These are phyloP conservation scores for Aaosphaeria arxii DNA, from an alignment of 2,329 filamentous ascomycete species.

Conservation along the genomic window DNA sequence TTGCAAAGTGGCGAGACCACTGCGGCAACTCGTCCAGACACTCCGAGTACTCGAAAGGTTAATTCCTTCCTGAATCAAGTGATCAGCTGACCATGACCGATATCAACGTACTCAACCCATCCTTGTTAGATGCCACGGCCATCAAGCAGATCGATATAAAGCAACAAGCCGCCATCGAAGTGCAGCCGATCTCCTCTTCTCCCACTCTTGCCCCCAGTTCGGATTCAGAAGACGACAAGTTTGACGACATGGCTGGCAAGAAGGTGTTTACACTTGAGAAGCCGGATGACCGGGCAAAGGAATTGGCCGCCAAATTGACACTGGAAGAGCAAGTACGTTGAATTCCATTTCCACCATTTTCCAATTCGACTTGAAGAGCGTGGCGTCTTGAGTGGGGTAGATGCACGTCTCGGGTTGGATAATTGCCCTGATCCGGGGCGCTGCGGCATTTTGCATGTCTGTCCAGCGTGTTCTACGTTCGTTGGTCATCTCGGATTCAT, in stretches of 20 bases:
- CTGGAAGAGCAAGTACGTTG: conserved; percentile 39
- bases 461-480: too few species aligned
- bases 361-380: conserved; percentile 2
- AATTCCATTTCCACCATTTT: not conserved
- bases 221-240: conserved; percentile 25
- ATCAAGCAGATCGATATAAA: conserved; percentile 29
- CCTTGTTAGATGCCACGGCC: conserved; percentile 19
- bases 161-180: conserved; percentile 25
- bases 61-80: conserved; percentile 1
- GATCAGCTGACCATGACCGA: conserved; percentile 27
- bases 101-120: conserved; percentile 26
- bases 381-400: not conserved
- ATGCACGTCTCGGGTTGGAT: too few species aligned
- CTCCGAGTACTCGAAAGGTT: conserved; percentile 17
- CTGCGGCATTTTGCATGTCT: too few species aligned
- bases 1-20: conserved; percentile 19
- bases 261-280: conserved; percentile 29
- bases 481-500: too few species aligned
- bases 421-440: too few species aligned
- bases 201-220: conserved; percentile 25
- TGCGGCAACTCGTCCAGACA: conserved; percentile 20
- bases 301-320: conserved; percentile 33
- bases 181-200: conserved; percentile 26
- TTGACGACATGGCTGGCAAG: conserved; percentile 29
- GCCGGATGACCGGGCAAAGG: conserved; percentile 32